Evolutionary conservation across 2,329 filamentous ascomycete species (phyloP).

Genomic region (Alternaria conjuncta): DNA sequence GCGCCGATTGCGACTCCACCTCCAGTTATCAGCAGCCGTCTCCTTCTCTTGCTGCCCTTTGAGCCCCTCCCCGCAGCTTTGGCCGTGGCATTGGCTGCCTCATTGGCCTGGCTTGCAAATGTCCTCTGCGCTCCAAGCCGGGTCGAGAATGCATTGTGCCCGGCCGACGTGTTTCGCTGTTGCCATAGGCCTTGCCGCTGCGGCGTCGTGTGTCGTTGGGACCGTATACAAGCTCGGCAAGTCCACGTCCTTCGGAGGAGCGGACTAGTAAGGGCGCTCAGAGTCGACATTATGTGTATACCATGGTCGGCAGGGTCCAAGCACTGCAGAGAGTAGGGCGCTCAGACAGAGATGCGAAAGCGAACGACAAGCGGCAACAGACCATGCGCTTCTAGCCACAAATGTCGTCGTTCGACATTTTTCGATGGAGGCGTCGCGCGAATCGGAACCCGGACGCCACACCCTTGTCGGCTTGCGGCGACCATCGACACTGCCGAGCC

Average conservation of each 20-base stretch:
- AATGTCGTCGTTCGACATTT: conserved; percentile 23
- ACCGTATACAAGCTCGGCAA: conserved; percentile 43
- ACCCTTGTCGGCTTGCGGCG: conserved; percentile 12
- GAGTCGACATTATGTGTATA: conserved; percentile 42
- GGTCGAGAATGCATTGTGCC: conserved; percentile 1
- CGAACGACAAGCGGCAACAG: conserved; percentile 6
- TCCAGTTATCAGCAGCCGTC: conserved; percentile 34
- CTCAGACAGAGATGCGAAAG: conserved; percentile 2
- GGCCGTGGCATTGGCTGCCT: conserved; percentile 4
- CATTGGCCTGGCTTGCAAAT: conserved; percentile 20
- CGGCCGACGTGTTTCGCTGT: conserved; percentile 19
- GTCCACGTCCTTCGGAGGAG: conserved; percentile 44
- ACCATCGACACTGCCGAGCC: conserved; percentile 15
- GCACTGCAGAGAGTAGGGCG: conserved; percentile 6
- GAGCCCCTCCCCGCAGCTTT: conserved; percentile 6
- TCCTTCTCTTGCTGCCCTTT: conserved; percentile 34
- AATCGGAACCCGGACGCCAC: conserved; percentile 15
- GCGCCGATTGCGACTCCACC: conserved; percentile 46
- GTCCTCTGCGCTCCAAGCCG: conserved; percentile 4
- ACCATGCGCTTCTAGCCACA: conserved; percentile 10
- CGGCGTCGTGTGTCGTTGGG: conserved; percentile 26
- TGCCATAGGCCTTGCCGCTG: conserved; percentile 25
- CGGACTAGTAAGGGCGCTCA: conserved; percentile 30
- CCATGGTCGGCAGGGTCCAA: conserved; percentile 8
- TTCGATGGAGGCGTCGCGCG: conserved; percentile 18